phyloP scores from a whole-genome alignment of 345 rosid genomes.

The Bruguiera parviflora region DNA sequence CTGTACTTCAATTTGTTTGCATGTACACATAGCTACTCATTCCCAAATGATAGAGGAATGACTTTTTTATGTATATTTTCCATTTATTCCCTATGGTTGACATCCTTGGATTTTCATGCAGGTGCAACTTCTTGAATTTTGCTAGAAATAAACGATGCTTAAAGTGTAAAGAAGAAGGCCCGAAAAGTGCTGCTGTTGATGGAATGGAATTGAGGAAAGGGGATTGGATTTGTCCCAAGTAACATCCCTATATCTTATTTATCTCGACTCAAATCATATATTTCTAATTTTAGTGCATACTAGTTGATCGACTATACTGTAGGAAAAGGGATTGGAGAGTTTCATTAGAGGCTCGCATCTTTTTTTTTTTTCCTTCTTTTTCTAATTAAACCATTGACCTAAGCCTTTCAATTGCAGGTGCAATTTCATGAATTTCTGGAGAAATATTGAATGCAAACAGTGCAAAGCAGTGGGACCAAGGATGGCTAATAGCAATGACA shows the following conservation, averaged over 20 bases:
- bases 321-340: too few relatives aligned
- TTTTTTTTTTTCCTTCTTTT: background rate
- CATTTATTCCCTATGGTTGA: background rate
- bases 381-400: background rate
- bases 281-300: too few relatives aligned
- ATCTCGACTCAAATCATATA: too few relatives aligned
- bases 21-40: too few relatives aligned
- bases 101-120: constrained; percentile 22
- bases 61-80: too few relatives aligned
- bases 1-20: too few relatives aligned
- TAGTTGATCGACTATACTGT: too few relatives aligned
- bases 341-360: background rate
- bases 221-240: constrained; percentile 69
- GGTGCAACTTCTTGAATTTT: constrained; percentile 60
- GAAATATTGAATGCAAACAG: constrained; percentile 39
- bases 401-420: background rate
- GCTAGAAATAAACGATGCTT: constrained; percentile 42
- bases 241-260: constrained; percentile 13
- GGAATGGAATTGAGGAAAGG: constrained; percentile 46
- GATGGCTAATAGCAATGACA: constrained; percentile 19
- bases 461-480: constrained; percentile 45
- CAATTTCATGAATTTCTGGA: constrained; percentile 45
- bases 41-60: too few relatives aligned
- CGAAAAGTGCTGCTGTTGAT: constrained; percentile 24
- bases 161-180: constrained; percentile 45